Base-by-base conservation (phyloP, 768 basidiomycete species). In the Stropharia rugosoannulata region DNA sequence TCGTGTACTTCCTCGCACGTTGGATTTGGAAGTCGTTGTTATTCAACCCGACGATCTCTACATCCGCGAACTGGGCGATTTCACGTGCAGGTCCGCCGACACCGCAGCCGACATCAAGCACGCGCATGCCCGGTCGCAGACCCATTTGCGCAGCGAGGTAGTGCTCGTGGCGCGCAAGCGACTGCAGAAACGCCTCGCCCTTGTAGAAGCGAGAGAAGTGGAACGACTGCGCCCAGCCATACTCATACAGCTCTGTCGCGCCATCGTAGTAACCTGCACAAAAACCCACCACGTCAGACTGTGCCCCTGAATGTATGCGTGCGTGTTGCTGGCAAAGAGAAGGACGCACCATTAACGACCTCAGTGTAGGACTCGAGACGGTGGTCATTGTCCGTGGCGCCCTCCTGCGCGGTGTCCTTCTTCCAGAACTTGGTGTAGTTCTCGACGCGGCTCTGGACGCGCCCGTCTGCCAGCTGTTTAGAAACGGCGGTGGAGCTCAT, bases 71-170 rank as follows among this genome's bases (percentile, higher is more conserved):
- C 43, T 82, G 83, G 4, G 94, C 91, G 64, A 99, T 99, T 70
- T 95, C 92, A 46, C 96, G 84, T 8, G 97, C 97, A 19, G 97
- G 97, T 0, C 97, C 97, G 46, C 97, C 97, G 51, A 99, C 89
- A 69, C 97, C 97, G 70, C 97, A 98, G 3, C 97, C 97, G 56
- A 99, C 95, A 67, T 99, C 97, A 57, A 99, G 87, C 40, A 99
- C 95, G 35, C 88, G 85, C 95, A 97, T 97, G 41, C 94, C 93
- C 0, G 94, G 84, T 49, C 83, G 83, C 57, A 99, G 76, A 45
- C 73, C 69, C 88, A 98, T 94, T 66, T 92, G 83, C 8, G 89
- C 77, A 4, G 95, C 87, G 61, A 99, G 91, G 75, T 95, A 98
- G 75, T 99, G 96, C 75, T 99, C 96, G 66, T 98, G 96, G 40